These are phyloP conservation scores for Abortiporus biennis DNA, from an alignment of 1,284 basidiomycete species.

Conservation along the genomic window DNA sequence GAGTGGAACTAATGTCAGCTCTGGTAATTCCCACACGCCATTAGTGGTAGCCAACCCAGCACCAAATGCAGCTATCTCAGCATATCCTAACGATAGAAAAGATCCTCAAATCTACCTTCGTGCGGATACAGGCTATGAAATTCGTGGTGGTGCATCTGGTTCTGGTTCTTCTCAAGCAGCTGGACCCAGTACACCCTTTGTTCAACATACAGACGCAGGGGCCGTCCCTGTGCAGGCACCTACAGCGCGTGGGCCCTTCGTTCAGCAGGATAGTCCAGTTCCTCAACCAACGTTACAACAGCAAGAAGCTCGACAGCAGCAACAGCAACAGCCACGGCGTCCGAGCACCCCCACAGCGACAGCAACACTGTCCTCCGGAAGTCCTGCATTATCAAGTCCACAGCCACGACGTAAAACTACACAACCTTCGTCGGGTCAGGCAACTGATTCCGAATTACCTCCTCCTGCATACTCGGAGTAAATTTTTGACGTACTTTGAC, in stretches of 20 bases:
- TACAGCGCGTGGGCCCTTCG: not conserved
- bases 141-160: not conserved
- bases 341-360: not conserved
- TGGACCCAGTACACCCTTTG: not conserved
- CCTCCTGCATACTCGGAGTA: constrained; percentile 5
- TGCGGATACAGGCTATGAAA: constrained; percentile 3
- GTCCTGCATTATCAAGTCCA: not conserved
- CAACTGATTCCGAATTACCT: not conserved
- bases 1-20: not conserved
- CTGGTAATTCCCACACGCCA: not conserved
- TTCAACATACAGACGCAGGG: constrained; percentile 6
- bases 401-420: not conserved
- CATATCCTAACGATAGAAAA: constrained; percentile 5
- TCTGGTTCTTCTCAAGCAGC: not conserved
- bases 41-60: constrained; percentile 5
- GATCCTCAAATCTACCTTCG: not conserved
- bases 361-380: not conserved
- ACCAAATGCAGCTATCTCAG: not conserved
- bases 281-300: not conserved
- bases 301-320: not conserved
- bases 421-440: not conserved
- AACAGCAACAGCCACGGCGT: not conserved
- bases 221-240: not conserved
- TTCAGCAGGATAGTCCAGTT: not conserved
- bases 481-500: not conserved